Evolutionary conservation across 192 early-diverging fungal species (phyloP).

Genomic region (Backusella circina): DNA sequence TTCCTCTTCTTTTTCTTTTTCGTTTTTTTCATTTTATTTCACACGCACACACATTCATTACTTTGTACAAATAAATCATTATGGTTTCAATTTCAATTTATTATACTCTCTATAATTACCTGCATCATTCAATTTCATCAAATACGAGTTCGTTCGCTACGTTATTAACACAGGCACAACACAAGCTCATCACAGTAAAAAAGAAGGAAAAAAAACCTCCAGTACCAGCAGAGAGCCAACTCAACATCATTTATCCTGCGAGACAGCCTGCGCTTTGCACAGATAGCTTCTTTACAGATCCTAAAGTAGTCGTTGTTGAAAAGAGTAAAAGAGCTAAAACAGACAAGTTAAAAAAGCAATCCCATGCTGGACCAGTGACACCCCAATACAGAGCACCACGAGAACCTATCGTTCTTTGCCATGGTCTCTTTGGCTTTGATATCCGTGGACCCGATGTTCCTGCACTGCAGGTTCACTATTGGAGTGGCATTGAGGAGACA

Average conservation of each 20-base stretch:
- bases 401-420: conserved; percentile 83
- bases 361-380: conserved; percentile 36
- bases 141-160: background rate
- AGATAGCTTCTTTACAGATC: background rate
- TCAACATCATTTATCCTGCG: conserved; percentile 3
- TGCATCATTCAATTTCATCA: background rate
- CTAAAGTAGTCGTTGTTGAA: background rate
- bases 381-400: conserved; percentile 69
- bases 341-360: background rate
- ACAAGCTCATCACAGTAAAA: background rate
- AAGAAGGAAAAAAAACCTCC: background rate
- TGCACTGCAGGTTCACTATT: conserved; percentile 82
- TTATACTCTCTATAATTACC: conserved; percentile 11
- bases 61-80: background rate
- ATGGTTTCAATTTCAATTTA: conserved; percentile 15
- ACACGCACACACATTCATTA: conserved; percentile 1
- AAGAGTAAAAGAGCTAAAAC: background rate
- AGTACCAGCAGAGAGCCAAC: background rate
- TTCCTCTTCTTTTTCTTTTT: background rate
- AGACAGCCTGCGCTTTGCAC: background rate
- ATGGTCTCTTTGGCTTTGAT: conserved; percentile 94
- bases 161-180: background rate
- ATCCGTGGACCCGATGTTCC: conserved; percentile 75
- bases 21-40: background rate
- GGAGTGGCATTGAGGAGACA: conserved; percentile 77